Base-by-base conservation (phyloP, 306 rosid genomes). In the Castanea crenata region DNA sequence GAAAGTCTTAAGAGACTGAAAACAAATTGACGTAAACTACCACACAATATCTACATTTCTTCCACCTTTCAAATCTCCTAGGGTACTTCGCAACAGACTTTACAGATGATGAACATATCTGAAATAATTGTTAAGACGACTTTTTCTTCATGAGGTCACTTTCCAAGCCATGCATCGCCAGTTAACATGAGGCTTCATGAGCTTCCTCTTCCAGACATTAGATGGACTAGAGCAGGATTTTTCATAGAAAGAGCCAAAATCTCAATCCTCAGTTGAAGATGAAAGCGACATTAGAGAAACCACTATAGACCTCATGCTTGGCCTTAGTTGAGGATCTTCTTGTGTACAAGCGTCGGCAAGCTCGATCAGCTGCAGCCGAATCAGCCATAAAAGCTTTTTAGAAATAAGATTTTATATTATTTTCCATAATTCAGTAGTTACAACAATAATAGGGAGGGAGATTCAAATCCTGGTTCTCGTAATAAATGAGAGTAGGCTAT, bases 231-330 rank as follows among this genome's bases (percentile, higher is more conserved):
- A 35, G 86, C 87, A 65, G 84, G 89, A 59, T 74, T 90, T 38
- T 75, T 86, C 89, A 63, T 92, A 85, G 69, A 90, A 84, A 4
- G 94, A 87, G 23, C 91, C 90, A 72, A 78, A 88, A 74, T 92
- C 92, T 89, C 92, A 90, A 21, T 87, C 91, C 79, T 86, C 94
- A 35, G 81, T 74, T 35, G 90, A 76, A 62, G 93, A 87, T 73
- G 93, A 78, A 69, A 90, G 91, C 69, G 94, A 86, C 91, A 90
- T 82, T 55, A 92, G 79, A 12, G 93, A 93, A 54, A 86, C 92
- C 25, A 90, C 92, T 62, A 87, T 87, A 29, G 93, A 90, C 77
- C 97, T 89, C 97, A 90, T 90, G 92, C 87, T 92, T 87, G 94
- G 97, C 86, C 97, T 90, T 13, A 87, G 82, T 73, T 90, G 94